A percentile compares a stretch with the other conserved stretches of the same genome.
phyloP scores from a whole-genome alignment of 148 eudicot species.

The Tetragonia tetragonoides region DNA sequence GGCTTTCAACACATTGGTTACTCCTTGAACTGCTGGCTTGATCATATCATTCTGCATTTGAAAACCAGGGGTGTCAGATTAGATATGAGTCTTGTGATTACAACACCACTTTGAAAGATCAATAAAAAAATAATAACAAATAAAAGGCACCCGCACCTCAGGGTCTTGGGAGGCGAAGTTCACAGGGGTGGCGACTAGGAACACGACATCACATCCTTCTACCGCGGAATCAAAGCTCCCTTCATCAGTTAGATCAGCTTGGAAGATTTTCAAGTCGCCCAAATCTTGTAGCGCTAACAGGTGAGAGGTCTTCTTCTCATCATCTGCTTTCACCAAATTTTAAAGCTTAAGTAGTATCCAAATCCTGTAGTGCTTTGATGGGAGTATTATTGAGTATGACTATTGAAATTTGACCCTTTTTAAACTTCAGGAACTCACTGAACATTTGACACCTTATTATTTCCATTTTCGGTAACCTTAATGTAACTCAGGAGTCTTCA shows the following conservation, averaged over 20 bases:
- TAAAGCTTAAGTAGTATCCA: no score
- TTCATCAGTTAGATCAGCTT: conserved; percentile 58
- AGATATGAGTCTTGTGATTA: neutral
- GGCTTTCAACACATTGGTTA: conserved; percentile 49
- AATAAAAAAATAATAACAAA: no score
- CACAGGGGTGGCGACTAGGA: conserved; percentile 68
- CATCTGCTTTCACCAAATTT: conserved; percentile 29
- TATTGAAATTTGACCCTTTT: no score
- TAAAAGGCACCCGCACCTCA: conserved; percentile 51
- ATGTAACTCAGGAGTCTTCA: no score
- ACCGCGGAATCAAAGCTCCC: conserved; percentile 57
- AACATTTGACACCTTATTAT: no score
- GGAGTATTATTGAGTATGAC: no score
- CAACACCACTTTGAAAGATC: neutral
- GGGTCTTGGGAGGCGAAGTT: conserved; percentile 67
- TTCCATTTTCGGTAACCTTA: no score
- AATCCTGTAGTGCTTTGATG: no score
- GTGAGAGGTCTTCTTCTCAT: conserved; percentile 51
- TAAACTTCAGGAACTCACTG: no score
- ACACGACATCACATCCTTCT: conserved; percentile 52
- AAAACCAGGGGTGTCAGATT: neutral
- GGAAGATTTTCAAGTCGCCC: conserved; percentile 49
- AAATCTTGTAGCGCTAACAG: conserved; percentile 34
- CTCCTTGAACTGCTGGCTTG: conserved; percentile 60
- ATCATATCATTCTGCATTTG: conserved; percentile 63